Evolutionary conservation across 73 alveolate species (phyloP).

Genomic region (Paramecium sexaurelia): DNA sequence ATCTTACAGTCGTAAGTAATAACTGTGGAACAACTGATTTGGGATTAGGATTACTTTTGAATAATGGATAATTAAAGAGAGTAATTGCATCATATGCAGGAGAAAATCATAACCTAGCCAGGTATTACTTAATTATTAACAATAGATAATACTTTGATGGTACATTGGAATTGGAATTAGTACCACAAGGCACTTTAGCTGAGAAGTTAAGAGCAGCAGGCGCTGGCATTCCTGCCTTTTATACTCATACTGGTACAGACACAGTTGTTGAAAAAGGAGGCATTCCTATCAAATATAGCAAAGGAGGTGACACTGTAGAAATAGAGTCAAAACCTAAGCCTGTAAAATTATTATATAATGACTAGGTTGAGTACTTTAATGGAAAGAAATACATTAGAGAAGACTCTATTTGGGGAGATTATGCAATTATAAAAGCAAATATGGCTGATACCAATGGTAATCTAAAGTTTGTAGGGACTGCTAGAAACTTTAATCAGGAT

Average conservation of each 20-base stretch:
- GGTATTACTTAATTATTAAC: conserved; percentile 49
- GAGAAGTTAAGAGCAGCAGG: conserved; percentile 94
- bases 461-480: conserved; percentile 82
- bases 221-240: conserved; percentile 96
- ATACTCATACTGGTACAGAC: conserved; percentile 88
- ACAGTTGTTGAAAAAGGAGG: conserved; percentile 80
- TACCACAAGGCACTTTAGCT: conserved; percentile 91
- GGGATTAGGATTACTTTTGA: conserved; percentile 63
- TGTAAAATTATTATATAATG: conserved; percentile 7
- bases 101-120: conserved; percentile 84
- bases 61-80: conserved; percentile 59
- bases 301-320: conserved; percentile 59
- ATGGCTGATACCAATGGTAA: conserved; percentile 91
- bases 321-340: conserved; percentile 60
- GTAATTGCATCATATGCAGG: conserved; percentile 84
- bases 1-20: conserved; percentile 81
- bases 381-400: conserved; percentile 82
- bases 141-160: conserved; percentile 76
- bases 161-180: conserved; percentile 84
- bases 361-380: conserved; percentile 63
- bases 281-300: conserved; percentile 66
- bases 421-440: conserved; percentile 81
- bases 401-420: conserved; percentile 78
- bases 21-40: conserved; percentile 76
- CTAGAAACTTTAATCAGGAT: conserved; percentile 86